Evolutionary conservation across 768 basidiomycete genomes (phyloP), one percentile per base, ranked within the genome.

Genomic region (Suillus brevipes): DNA sequence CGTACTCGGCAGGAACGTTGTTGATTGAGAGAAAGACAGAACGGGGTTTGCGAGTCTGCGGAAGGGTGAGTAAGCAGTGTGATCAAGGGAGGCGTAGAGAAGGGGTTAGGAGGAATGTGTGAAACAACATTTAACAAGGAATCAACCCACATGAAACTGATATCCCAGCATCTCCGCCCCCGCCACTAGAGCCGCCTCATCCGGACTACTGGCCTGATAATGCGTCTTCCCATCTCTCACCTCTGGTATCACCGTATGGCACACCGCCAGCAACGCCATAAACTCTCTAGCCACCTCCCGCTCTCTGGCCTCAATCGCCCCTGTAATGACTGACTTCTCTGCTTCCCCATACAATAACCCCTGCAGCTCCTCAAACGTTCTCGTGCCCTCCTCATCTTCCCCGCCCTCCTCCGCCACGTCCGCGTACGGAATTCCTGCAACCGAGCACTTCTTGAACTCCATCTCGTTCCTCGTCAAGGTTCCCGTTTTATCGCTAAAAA

Each of bases 171-270:
- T 73, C 73, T 99, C 95, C 0, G 97, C 97, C 6, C 97, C 97
- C 0, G 91, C 87, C 1, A 99, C 97, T 49, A 99, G 80, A 2
- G 97, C 97, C 0, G 95, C 97, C 76, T 99, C 97, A 72, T 99
- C 97, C 0, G 97, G 97, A 80, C 95, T 97, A 67, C 94, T 96
- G 2, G 97, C 97, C 75, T 99, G 97, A 72, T 90, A 99, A 12
- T 89, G 81, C 67, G 92, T 91, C 82, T 95, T 97, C n/a, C 86
- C 95, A 65, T 93, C 87, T 70, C 85, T 88, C 62, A 89, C 78
- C 78, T 99, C 97, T 2, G 97, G 97, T 71, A 99, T 99, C 69
- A 99, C 97, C 0, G 97, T 99, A 73, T 99, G 97, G 69, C 97
- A 99, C 40, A 99, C 95, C 2, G 97, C 91, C 59, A 99, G 82